phyloP scores from a whole-genome alignment of 495 filamentous ascomycete species.

The Margaritispora aquatica region DNA sequence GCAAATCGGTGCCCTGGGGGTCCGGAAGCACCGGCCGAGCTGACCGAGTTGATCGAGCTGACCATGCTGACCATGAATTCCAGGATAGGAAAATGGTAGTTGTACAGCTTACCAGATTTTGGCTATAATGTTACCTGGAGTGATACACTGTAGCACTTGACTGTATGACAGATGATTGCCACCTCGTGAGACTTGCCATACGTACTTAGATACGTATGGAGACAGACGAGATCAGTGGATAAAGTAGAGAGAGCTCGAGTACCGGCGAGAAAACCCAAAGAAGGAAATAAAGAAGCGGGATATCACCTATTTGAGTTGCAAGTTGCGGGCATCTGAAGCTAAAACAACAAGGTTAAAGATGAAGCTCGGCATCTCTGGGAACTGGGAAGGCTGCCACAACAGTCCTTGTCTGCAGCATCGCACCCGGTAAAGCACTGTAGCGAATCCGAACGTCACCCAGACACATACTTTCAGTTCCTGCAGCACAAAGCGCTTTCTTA shows the following conservation, averaged over 20 bases:
- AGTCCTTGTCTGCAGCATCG: background rate
- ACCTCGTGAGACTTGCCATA: background rate
- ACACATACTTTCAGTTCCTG: background rate
- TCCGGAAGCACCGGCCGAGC: background rate
- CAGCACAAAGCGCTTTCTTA: background rate
- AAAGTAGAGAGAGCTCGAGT: background rate
- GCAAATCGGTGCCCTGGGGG: background rate
- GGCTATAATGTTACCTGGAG: too few relatives aligned
- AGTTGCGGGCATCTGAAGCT: background rate
- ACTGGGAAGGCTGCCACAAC: background rate
- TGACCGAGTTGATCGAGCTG: background rate
- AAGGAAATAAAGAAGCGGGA: background rate
- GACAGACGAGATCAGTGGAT: background rate
- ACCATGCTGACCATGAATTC: background rate
- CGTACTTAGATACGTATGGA: background rate
- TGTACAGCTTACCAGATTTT: too few relatives aligned
- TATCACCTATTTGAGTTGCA: background rate
- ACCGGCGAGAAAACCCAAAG: background rate
- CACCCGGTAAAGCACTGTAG: background rate
- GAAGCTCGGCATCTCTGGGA: slow-evolving; percentile 11
- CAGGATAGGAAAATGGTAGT: too few relatives aligned
- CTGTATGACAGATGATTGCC: too few relatives aligned
- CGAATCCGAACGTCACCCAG: slow-evolving; percentile 2
- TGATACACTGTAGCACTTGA: too few relatives aligned
- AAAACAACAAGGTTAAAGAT: background rate